Evolutionary conservation across 1,284 basidiomycete species (phyloP), one percentile per base, ranked within the genome.

Genomic region (Pseudomicrostroma phylloplanum): DNA sequence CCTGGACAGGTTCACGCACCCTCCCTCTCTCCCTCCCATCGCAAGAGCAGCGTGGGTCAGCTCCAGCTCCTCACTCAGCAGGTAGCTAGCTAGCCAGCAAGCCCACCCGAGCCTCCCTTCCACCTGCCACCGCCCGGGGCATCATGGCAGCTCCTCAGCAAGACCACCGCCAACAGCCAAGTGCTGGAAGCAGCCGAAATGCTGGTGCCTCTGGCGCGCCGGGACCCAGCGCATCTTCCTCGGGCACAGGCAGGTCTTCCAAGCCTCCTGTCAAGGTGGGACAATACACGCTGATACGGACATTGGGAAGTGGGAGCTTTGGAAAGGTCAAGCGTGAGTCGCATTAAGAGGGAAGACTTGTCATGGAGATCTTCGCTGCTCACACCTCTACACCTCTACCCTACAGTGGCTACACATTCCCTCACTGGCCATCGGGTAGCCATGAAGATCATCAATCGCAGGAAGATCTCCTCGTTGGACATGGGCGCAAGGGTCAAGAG

Each of bases 371-470:
- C 51, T 11, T 13, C 21, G 7, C 19, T 21, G 19, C 19, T 23
- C 19, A 8, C 6, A 9, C 25, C 43, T 55, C 6, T 3, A 21
- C 43, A 15, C 43, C 21, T 39, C 7, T 39, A n/a, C 12, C 23
- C 43, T 57, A 11, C 80, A 96, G 92, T 94, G 84, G 94, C 92
- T 40, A 87, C 87, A 13, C 94, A 98, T 80, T 89, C 89, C 51
- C 86, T 96, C 69, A 97, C 94, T 0, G 92, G 92, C 0, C 91
- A 96, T 77, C 88, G 88, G 71, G 94, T 98, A 51, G 94, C 94
- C 2, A 92, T 98, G 89, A 97, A 97, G 83, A 92, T 91, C 77
- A 92, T 97, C 74, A 92, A 91, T 64, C 92, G 94, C 79, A 89
- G 90, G 62, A 92, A 91, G 74, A 96, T 97, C 65, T 88, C 89